Base-by-base conservation (phyloP, 129 eudicot genomes). In the Flaveria trinervia region DNA sequence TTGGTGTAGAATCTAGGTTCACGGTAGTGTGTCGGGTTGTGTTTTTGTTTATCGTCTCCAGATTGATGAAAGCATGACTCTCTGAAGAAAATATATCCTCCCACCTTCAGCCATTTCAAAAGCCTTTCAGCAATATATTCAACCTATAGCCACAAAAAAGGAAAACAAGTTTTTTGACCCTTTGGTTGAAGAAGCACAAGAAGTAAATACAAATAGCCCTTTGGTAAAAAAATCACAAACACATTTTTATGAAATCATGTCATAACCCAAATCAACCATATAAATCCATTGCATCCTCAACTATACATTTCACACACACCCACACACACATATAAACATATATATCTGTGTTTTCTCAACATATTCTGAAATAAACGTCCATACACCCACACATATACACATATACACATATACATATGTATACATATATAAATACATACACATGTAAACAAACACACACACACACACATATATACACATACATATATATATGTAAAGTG, bases 51-150 rank as follows among this genome's bases (percentile, higher is more conserved):
- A 84, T 87, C 85, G 81, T 91, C 97, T 71, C 96, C 99, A 30
- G 96, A 94, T 79, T 87, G 96, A 77, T 87, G 96, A 81, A 92
- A 94, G 83, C 99, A 91, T 50, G 96, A 89, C 68, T 95, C 99
- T 65, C 94, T 83, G 75, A 95, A 95, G 81, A 91, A 91, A 70
- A 95, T 91, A 75, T 62, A 79, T 55, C 99, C 99, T 16, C 99
- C 99, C 70, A 88, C 94, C 85, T 91, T 95, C 82, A 95, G 73
- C 99, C 97, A 95, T 77, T 83, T 91, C 56, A 84, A 78, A 83
- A 95, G 81, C 80, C 87, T 87, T 77, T 78, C 82, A 12, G 85
- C 92, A 80, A 91, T 79, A 66, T 62, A 11, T 76, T 89, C 90
- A 73, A 95, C 97, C 97, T 95, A 79, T n/a, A 68, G 79, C 54